Conservation (phyloP, 768 basidiomycete species). For the Termitomyces sp. region DNA sequence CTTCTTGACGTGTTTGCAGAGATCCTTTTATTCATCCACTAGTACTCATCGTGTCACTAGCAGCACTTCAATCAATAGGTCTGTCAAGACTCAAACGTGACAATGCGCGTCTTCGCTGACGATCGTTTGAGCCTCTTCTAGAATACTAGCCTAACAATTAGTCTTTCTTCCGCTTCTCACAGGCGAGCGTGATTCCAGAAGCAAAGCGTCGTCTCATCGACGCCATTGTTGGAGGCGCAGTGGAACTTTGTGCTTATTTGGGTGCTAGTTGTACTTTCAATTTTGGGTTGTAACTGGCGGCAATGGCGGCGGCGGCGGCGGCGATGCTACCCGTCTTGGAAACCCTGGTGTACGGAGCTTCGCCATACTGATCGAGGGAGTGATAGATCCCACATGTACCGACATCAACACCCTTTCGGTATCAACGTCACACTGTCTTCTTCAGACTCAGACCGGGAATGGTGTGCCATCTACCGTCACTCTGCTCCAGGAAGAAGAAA, state of each 20-base stretch:
- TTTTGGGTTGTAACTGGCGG: not conserved
- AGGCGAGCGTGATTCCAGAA: not conserved
- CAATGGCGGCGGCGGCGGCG: not conserved
- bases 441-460: not conserved
- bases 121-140: not conserved
- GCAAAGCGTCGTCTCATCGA: not conserved
- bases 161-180: too few species aligned
- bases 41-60: not conserved
- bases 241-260: not conserved
- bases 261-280: not conserved
- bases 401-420: not conserved
- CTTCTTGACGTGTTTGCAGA: not conserved
- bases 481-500: not conserved
- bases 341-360: not conserved
- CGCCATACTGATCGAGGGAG: not conserved
- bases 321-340: not conserved
- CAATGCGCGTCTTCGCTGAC: not conserved
- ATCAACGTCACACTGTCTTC: not conserved
- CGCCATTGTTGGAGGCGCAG: constrained; percentile 3
- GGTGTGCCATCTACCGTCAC: not conserved
- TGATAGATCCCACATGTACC: not conserved
- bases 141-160: not conserved
- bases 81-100: too few species aligned
- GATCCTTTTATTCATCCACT: not conserved
- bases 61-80: not conserved